A percentile compares a stretch with the other conserved stretches of the same genome.
These are phyloP conservation scores for Boletus coccyginus DNA, from an alignment of 768 basidiomycete species.

Conservation along the genomic window DNA sequence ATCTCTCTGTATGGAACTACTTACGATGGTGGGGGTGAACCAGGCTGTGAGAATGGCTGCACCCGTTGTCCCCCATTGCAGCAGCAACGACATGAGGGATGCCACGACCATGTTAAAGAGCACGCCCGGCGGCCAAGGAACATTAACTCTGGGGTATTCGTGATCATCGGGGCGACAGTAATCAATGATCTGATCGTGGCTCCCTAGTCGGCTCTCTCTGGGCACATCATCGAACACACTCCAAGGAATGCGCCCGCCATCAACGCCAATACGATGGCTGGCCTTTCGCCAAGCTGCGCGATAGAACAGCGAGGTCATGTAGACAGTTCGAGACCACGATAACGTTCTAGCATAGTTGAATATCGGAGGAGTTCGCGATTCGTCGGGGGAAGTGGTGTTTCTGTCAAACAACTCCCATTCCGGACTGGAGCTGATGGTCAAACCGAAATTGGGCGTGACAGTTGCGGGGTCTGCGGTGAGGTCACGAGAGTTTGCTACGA, in stretches of 20 bases:
- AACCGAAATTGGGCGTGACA: slow-evolving; percentile 5
- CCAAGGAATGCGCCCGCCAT: neutral
- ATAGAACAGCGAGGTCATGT: slow-evolving; percentile 16
- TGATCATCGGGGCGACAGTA: slow-evolving; percentile 18
- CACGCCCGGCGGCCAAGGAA: slow-evolving; percentile 24
- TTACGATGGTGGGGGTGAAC: slow-evolving; percentile 31
- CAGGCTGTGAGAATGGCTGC: slow-evolving; percentile 29
- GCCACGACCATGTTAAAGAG: slow-evolving; percentile 29
- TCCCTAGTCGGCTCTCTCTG: slow-evolving; percentile 17
- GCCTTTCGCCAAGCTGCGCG: slow-evolving; percentile 14
- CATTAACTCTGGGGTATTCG: neutral
- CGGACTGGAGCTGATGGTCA: slow-evolving; percentile 14
- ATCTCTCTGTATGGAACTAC: neutral
- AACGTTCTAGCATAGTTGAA: slow-evolving; percentile 25
- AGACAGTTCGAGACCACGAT: slow-evolving; percentile 19
- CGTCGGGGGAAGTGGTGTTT: slow-evolving; percentile 21
- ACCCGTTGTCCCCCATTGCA: slow-evolving; percentile 34
- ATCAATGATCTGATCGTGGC: slow-evolving; percentile 9
- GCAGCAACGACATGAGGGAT: slow-evolving; percentile 25
- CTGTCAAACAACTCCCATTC: neutral
- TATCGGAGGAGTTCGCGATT: slow-evolving; percentile 21
- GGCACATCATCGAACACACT: slow-evolving; percentile 2
- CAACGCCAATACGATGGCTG: neutral
- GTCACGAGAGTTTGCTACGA: neutral
- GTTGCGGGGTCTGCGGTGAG: neutral